Conservation (phyloP, 805 yeast genomes). For the Brettanomyces naardenensis region DNA sequence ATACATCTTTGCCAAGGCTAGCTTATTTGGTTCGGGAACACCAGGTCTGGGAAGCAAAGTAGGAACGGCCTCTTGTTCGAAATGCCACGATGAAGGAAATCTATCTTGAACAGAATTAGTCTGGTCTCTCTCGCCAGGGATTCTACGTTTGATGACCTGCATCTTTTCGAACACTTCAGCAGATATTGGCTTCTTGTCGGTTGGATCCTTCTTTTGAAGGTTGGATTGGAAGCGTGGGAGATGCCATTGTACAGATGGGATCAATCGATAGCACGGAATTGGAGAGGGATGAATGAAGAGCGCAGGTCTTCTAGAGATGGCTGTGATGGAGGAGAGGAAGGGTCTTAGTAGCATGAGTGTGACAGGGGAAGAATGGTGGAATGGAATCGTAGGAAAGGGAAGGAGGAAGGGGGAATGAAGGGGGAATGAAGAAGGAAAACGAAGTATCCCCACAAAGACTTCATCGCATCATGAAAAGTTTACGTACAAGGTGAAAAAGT, state of each 20-base stretch:
- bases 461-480: no score
- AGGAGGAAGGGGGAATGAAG: no score
- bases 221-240: constrained; percentile 1
- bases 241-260: background rate
- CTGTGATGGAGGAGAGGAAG: background rate
- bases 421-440: no score
- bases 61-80: constrained; percentile 56
- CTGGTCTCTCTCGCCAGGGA: constrained; percentile 47
- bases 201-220: constrained; percentile 2
- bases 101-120: constrained; percentile 47
- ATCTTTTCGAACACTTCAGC: constrained; percentile 19
- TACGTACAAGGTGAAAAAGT: no score
- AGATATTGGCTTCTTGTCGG: constrained; percentile 5
- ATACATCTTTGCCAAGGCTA: constrained; percentile 55
- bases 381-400: no score
- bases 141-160: constrained; percentile 32
- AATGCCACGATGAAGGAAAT: constrained; percentile 53
- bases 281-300: background rate
- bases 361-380: no score
- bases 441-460: no score
- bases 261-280: background rate
- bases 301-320: background rate
- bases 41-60: constrained; percentile 68
- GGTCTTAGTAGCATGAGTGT: no score
- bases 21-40: constrained; percentile 62